Base-by-base conservation (phyloP, 75 land plant species). In the Adiantum capillusveneris region DNA sequence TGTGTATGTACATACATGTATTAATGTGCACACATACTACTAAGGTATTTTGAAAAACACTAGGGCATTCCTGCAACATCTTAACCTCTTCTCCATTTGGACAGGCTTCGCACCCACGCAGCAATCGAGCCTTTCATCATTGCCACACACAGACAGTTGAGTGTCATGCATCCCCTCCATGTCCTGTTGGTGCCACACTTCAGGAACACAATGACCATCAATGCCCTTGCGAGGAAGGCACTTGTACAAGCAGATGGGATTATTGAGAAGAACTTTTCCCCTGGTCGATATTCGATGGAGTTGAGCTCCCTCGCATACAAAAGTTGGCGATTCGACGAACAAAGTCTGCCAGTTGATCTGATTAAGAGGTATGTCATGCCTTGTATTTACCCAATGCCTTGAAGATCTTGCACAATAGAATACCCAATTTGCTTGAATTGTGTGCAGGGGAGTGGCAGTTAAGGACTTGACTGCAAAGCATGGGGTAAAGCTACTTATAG, bases 41-140 rank as follows among this genome's bases (percentile, higher is more conserved):
- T n/a, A n/a, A n/a, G n/a, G n/a, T n/a, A n/a, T n/a, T n/a, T n/a
- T n/a, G n/a, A n/a, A n/a, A n/a, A n/a, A n/a, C n/a, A n/a, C n/a
- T n/a, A n/a, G n/a, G n/a, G n/a, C n/a, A n/a, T n/a, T n/a, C n/a
- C n/a, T n/a, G n/a, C n/a, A n/a, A n/a, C n/a, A n/a, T n/a, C n/a
- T 34, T 34, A 3, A 34, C 14, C 6, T 46, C 22, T 2, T 6
- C 21, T 2, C 3, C 49, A 34, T 27, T 22, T 11, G 31, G 6
- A 59, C 66, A 73, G 76, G 71, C 56, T 73, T 7, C 49, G 60
- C n/a, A 62, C 76, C 6, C 76, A 73, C 44, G 74, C 74, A 2
- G 31, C 44, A 9, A 27, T 71, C 20, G 74, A 71, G 45, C 74
- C 74, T 29, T 31, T 69, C 25, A 26, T 55, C 14, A 73, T 73